Base-by-base conservation (phyloP, 306 rosid genomes). In the Pterocarpus santalinus region DNA sequence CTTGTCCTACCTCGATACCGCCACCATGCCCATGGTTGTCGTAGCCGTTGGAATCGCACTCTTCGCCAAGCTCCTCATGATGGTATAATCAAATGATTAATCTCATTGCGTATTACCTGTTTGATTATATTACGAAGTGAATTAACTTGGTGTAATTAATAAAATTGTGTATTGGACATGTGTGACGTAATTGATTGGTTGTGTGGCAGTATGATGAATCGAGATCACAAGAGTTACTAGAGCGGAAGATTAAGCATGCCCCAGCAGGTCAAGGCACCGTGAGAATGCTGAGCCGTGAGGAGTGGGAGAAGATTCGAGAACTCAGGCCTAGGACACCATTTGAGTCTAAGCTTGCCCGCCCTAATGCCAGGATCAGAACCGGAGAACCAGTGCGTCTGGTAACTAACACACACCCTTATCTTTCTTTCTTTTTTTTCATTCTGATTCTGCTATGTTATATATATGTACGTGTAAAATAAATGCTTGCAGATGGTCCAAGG, bases 11-110 rank as follows among this genome's bases (percentile, higher is more conserved):
- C 94, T 95, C 8, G 99, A 95, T 84, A 93, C 96, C 30, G 91
- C 97, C 34, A 77, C 98, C 47, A 72, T 93, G 88, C 97, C 98
- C 58, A 88, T 93, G 98, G 71, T 90, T 71, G 88, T 85, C 80
- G 12, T 85, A 33, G 91, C 84, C 8, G 94, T 87, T 1, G 99
- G 91, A 4, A 30, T 74, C 15, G 87, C 55, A 13, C 8, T 91
- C 76, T 88, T 86, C 16, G 95, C 97, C 52, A 93, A 68, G 41
- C 69, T 79, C 39, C 94, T 94, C 63, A 86, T 90, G 94, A 90
- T 84, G 92, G 97, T 94, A 76, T 1, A 12, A 22, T 22, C 12
- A 15, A 3, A 28, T 15, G 1, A 2, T 7, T 11, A 2, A 5
- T 44, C 17, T n/a, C n/a, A 3, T 14, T 62, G 86, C 88, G 69